Evolutionary conservation across 306 rosid genomes (phyloP).

Genomic region (Lathyrus sativus): DNA sequence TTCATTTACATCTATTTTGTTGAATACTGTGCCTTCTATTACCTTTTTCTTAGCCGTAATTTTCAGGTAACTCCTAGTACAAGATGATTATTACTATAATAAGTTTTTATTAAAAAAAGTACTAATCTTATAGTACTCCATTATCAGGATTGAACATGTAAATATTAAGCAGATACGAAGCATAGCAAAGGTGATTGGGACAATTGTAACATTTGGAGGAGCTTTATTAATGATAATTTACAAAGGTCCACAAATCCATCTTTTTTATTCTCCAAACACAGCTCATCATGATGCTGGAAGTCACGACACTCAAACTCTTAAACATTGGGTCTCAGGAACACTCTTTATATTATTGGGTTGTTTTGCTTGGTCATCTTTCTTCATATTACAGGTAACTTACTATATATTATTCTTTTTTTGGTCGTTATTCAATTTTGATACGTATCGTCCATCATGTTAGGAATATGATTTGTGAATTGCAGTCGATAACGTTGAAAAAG

Average conservation of each 20-base stretch:
- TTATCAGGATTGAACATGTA: constrained; percentile 43
- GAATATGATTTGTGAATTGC: neutral
- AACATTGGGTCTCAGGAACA: constrained; percentile 45
- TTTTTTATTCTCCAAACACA: constrained; percentile 44
- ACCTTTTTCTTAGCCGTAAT: constrained; percentile 64
- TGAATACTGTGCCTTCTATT: constrained; percentile 72
- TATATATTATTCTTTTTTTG: too few relatives aligned
- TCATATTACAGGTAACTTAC: constrained; percentile 23
- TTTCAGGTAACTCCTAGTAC: constrained; percentile 43
- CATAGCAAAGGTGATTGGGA: constrained; percentile 67
- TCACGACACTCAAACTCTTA: constrained; percentile 25
- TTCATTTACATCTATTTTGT: constrained; percentile 64
- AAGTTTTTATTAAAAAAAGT: too few relatives aligned
- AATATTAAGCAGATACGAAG: constrained; percentile 52
- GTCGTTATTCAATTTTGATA: too few relatives aligned
- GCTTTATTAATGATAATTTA: constrained; percentile 67
- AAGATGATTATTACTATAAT: too few relatives aligned
- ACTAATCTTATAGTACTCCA: too few relatives aligned
- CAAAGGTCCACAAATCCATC: constrained; percentile 66
- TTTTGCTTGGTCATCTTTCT: constrained; percentile 45
- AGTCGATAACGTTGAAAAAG: constrained; percentile 62
- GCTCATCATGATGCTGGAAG: neutral
- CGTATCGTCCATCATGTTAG: too few relatives aligned
- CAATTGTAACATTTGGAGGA: constrained; percentile 59
- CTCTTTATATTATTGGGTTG: constrained; percentile 45